Evolutionary conservation across 495 filamentous ascomycete genomes (phyloP).

Genomic region (Penicillium diatomitis): DNA sequence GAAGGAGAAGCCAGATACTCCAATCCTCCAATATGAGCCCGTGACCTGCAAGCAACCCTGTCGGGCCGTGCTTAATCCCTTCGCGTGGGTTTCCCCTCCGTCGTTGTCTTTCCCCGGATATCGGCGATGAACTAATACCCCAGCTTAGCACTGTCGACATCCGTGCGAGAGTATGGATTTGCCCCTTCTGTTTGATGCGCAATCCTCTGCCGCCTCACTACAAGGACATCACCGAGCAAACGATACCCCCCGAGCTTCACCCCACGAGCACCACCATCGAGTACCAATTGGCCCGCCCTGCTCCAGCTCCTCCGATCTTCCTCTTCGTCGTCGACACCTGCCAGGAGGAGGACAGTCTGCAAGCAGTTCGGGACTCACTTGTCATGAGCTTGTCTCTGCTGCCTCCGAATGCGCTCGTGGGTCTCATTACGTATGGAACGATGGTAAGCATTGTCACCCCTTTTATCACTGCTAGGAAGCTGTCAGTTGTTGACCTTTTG

Average conservation of each 20-base stretch:
- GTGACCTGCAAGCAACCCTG: constrained; percentile 96
- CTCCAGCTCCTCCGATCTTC: constrained; percentile 91
- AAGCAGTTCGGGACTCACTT: constrained; percentile 90
- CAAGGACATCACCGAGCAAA: constrained; percentile 93
- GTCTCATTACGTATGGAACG: constrained; percentile 90
- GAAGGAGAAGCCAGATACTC: constrained; percentile 87
- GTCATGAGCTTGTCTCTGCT: constrained; percentile 95
- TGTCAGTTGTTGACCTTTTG: constrained; percentile 12
- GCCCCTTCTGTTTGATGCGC: constrained; percentile 93
- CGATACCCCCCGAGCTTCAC: constrained; percentile 92
- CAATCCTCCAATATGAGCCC: constrained; percentile 90
- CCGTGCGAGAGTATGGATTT: constrained; percentile 93
- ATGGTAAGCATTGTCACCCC: constrained; percentile 55
- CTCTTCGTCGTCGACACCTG: constrained; percentile 97
- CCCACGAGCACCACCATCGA: constrained; percentile 94
- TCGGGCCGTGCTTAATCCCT: constrained; percentile 93
- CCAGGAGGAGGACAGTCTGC: constrained; percentile 95
- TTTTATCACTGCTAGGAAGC: neutral
- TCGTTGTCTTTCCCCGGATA: neutral
- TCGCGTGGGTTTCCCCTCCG: constrained; percentile 53
- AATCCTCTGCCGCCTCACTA: constrained; percentile 96
- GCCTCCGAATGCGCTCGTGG: constrained; percentile 88
- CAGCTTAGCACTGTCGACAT: constrained; percentile 78
- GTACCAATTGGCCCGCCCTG: constrained; percentile 87
- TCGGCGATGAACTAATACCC: constrained; percentile 14